Base-by-base conservation (phyloP, 331 rosid genomes). In the Rosa hybrid region DNA sequence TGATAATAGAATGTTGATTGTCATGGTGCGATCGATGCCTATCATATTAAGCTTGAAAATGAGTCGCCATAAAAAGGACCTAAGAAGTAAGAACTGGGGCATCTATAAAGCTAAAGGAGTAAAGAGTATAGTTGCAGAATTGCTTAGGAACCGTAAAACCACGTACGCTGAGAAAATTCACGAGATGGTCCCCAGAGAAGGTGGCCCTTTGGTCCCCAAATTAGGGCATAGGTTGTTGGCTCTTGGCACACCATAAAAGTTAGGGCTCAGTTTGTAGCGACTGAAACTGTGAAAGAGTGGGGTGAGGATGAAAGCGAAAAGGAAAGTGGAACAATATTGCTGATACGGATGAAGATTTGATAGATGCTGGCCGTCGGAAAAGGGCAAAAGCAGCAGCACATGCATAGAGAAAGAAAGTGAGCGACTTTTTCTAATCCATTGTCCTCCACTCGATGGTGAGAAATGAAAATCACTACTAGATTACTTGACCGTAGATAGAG, bases 401-500 rank as follows among this genome's bases (percentile, higher is more conserved):
- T 88, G 86, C 83, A 81, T 18, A 0, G 25, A 51, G 8, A 46
- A 34, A 20, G 12, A 71, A 79, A 46, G 14, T 41, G 27, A 54
- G 27, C 54, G 84, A 71, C 74, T 17, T 82, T 82, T 41, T 51
- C 59, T 75, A 74, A 18, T 62, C 46, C 71, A 42, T 76, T 74
- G 67, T 48, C 57, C 49, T 63, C 67, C 87, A 69, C 83, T 85
- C 85, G 53, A 38, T 83, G 67, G 68, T 67, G 74, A 42, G 75
- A 14, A 64, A 79, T 59, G 48, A 67, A 25, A 39, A 17, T 67
- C 71, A 34, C 56, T 44, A 23, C 46, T 44, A 34, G 39, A 54
- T 60, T 41, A 67, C 23, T 30, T 38, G 46, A 65, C 38, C 46
- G 6, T 13, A 12, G 38, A 21, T 60, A 10, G 67, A 60, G 67